Evolutionary conservation across 768 basidiomycete genomes (phyloP).

Genomic region (Mycena floridula): DNA sequence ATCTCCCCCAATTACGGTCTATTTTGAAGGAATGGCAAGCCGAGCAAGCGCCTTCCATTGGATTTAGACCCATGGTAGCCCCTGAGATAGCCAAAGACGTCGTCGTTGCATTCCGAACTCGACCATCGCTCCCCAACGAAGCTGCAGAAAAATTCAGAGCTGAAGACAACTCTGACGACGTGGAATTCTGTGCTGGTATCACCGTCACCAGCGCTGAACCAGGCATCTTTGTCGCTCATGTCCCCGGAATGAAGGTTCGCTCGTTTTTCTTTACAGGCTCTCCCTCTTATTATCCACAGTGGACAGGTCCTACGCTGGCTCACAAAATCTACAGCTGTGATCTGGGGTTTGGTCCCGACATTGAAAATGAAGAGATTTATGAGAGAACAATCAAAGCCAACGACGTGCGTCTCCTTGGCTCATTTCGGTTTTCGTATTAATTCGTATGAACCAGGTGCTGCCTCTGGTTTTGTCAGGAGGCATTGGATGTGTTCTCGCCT

Average conservation of each 20-base stretch:
- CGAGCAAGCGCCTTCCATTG: constrained; percentile 15
- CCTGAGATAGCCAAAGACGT: constrained; percentile 20
- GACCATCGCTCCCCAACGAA: constrained; percentile 24
- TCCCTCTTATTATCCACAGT: constrained; percentile 11
- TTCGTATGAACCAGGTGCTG: no score
- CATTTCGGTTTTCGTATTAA: constrained; percentile 4
- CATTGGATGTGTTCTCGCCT: no score
- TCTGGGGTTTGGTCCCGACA: constrained; percentile 24
- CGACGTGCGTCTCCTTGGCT: constrained; percentile 17
- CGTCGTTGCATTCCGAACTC: constrained; percentile 29
- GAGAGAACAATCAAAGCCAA: constrained; percentile 23
- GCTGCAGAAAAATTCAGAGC: constrained; percentile 20
- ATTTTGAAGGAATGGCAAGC: constrained; percentile 22
- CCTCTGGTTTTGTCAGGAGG: no score
- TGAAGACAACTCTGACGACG: constrained; percentile 7
- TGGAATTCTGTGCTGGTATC: constrained; percentile 24
- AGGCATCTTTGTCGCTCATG: constrained; percentile 25
- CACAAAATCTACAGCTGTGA: constrained; percentile 28
- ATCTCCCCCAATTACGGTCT: constrained; percentile 19
- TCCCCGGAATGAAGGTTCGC: constrained; percentile 26
- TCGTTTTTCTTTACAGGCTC: not conserved
- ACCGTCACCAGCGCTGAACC: constrained; percentile 23
- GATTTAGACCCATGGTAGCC: no score
- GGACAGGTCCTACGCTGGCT: constrained; percentile 27
- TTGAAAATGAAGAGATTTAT: constrained; percentile 27